Evolutionary conservation across 2,329 filamentous ascomycete genomes (phyloP), one percentile per base, ranked within the genome.

Genomic region (Fusarium stilboides): DNA sequence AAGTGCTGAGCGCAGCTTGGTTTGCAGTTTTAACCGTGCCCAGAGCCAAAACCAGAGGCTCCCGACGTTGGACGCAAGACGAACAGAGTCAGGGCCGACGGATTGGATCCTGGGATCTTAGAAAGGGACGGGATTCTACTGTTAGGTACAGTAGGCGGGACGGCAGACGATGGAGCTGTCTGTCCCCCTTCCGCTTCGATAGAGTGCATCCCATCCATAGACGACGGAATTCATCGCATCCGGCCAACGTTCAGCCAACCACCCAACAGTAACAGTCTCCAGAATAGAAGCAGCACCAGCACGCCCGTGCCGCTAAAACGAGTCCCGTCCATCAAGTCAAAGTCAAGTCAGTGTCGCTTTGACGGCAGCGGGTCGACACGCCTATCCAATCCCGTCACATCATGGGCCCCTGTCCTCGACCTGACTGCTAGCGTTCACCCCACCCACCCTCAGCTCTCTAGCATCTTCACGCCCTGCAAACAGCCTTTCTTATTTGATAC

Each of bases 161-260:
- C 14, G 34, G 34, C 14, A 36, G 34, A 36, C 8, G 34, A 36
- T 36, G 34, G 34, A 36, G 34, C 14, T 36, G 34, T 31, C 28
- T 24, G 22, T 24, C 22, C 22, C 22, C 22, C 22, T 24, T 5
- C 28, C 10, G 10, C 28, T 31, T 31, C 10, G 9, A 12, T 13
- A 13, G 28, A 31, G 28, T 31, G 28, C 28, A 31, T 31, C 28
- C 28, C 28, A 31, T 31, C 45, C 22, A 43, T 19, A n/a, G 45
- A 50, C 42, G 47, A 58, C 34, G 52, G 62, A 33, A 36, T 42
- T 51, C 34, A 70, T 73, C 56, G 63, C 71, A 74, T 73, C 71
- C 71, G 71, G 71, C 33, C 57, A 66, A 68, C 51, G 62, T 60
- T 62, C 49, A 62, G 51, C 69, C 55, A 70, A 57, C 57, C 58